Evolutionary conservation across 169 alveolate species (phyloP).

Genomic region (Cryptosporidium xiaoi): DNA sequence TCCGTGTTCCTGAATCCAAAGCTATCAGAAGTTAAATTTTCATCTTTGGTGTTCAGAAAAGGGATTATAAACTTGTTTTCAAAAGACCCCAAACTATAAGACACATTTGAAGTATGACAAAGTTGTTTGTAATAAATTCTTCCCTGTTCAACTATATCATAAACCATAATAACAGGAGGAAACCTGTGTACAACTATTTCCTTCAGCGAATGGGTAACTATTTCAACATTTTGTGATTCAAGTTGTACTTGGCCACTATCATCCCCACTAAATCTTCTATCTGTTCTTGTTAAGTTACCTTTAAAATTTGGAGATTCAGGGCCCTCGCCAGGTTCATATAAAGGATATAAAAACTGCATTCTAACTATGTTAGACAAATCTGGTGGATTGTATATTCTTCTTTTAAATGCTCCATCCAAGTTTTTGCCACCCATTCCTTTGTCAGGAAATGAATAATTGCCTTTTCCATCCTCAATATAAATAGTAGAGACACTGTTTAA

Average conservation of each 20-base stretch:
- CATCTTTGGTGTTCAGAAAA: conserved; percentile 19
- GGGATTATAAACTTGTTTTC: conserved; percentile 75
- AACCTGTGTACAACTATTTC: conserved; percentile 77
- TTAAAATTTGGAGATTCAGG: conserved; percentile 59
- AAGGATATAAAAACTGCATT: conserved; percentile 55
- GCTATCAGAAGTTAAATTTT: neutral
- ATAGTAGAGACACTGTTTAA: conserved; percentile 35
- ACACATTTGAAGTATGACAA: conserved; percentile 81
- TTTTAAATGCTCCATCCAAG: neutral
- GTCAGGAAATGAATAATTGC: neutral
- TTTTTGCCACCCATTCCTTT: neutral
- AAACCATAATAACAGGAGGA: conserved; percentile 80
- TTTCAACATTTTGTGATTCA: conserved; percentile 5
- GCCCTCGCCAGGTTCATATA: conserved; percentile 70
- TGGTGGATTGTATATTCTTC: conserved; percentile 1
- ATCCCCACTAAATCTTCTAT: neutral
- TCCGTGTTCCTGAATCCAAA: neutral
- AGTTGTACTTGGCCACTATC: neutral
- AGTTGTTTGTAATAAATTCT: conserved; percentile 80
- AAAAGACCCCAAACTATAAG: conserved; percentile 76
- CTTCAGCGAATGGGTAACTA: conserved; percentile 73
- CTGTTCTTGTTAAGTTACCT: neutral
- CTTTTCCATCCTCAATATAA: conserved; percentile 20
- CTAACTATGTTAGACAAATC: conserved; percentile 40
- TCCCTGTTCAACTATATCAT: conserved; percentile 80